phyloP scores from a whole-genome alignment of 805 yeast species.

The Saccharomycopsis sp. region DNA sequence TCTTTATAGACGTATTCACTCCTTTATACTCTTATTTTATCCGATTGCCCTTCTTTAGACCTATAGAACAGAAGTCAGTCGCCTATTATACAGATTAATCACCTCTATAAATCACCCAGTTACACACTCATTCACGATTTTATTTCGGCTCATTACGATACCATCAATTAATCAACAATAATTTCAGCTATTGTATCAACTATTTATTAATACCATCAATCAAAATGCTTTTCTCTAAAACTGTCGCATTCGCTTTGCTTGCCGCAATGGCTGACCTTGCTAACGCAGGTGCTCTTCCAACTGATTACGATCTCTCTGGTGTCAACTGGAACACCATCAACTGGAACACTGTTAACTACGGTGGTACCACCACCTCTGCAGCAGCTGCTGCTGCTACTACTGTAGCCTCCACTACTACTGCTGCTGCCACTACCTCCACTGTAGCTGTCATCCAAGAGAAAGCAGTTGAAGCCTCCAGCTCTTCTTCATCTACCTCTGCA shows the following conservation, averaged over 20 bases:
- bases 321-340: constrained; percentile 14
- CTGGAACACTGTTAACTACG: neutral
- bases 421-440: constrained; percentile 1
- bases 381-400: constrained; percentile 3
- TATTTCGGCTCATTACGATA: too few species aligned
- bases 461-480: neutral
- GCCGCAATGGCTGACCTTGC: neutral
- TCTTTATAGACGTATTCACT: neutral
- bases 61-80: neutral
- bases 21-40: neutral
- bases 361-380: constrained; percentile 8
- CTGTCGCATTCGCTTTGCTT: neutral
- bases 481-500: neutral
- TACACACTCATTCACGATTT: neutral
- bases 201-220: too few species aligned
- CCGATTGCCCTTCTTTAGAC: neutral
- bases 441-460: constrained; percentile 1
- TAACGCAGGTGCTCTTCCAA: neutral
- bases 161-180: too few species aligned
- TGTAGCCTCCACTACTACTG: neutral
- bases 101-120: neutral
- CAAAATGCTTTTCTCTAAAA: neutral
- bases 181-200: neutral
- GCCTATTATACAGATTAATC: neutral
- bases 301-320: constrained; percentile 2